Evolutionary conservation across 768 basidiomycete genomes (phyloP), one percentile per base, ranked within the genome.

Genomic region (Boletales sp.): DNA sequence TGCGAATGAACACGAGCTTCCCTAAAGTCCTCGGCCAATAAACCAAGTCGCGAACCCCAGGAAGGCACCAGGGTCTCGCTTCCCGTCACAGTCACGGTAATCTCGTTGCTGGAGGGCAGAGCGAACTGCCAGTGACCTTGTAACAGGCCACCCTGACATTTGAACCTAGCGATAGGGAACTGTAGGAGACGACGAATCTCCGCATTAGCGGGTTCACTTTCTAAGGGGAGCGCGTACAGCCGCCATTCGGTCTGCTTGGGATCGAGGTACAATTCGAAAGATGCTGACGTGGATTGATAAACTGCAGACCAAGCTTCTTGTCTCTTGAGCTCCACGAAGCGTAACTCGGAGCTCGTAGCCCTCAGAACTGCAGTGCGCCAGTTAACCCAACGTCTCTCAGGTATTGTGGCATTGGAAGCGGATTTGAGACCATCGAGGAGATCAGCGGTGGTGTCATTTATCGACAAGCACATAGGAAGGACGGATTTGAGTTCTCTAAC

Each of bases 241-340:
- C 88, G 80, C 94, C 94, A 97, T 66, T 94, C 89, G 2, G 88
- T 82, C 51, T 83, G 83, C 60, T 78, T 78, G 34, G 81, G 82
- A 61, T 92, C 82, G 12, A 97, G 75, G 45, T 81, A 76, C 14
- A 97, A 77, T 61, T 94, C 89, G 39, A 94, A 77, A 2, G 68
- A 72, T 10, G 86, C 93, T 3, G 74, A 65, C 0, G 86, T 72
- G 0, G 90, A 88, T 56, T 83, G 81, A 68, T 88, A 97, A 17
- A 84, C 72, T 1, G 80, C 90, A 19, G 80, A 82, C 94, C 94
- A 97, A 30, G 86, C 81, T 52, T 89, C 86, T 65, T 94, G 92
- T 29, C 94, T 85, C 66, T 89, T 92, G 36, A 89, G 76, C 55
- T 89, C 86, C 14, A 86, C 81, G 64, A 94, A 97, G 36, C 86